These are phyloP conservation scores for Sugiyamaella castrensis DNA, from an alignment of 1,139 yeast species.

Conservation along the genomic window DNA sequence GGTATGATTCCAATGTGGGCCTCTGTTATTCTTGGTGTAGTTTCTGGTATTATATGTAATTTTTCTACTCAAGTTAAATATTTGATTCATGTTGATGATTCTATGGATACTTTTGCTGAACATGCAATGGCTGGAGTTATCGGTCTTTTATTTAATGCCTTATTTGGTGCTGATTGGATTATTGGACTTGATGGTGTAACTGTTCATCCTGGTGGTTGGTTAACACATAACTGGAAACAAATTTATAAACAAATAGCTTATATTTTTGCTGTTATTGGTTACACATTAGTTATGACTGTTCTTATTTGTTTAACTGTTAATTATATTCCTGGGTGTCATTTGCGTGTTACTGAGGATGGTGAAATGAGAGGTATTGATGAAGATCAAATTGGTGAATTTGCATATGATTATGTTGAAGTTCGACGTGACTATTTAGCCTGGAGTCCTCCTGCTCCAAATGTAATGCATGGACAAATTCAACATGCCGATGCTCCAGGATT, in stretches of 20 bases:
- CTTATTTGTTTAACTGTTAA: slow-evolving; percentile 70
- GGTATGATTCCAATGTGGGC: slow-evolving; percentile 93
- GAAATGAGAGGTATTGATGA: slow-evolving; percentile 93
- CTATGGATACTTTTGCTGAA: slow-evolving; percentile 93
- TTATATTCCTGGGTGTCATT: slow-evolving; percentile 75
- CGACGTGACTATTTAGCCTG: slow-evolving; percentile 87
- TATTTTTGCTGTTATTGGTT: slow-evolving; percentile 69
- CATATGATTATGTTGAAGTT: slow-evolving; percentile 95
- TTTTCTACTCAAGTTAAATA: slow-evolving; percentile 86
- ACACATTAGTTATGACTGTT: slow-evolving; percentile 74
- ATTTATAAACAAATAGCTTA: slow-evolving; percentile 87
- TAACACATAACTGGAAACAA: slow-evolving; percentile 86
- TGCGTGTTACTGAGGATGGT: slow-evolving; percentile 78
- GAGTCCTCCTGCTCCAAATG: slow-evolving; percentile 36
- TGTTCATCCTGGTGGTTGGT: slow-evolving; percentile 87
- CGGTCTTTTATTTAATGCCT: slow-evolving; percentile 81
- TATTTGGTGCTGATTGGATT: slow-evolving; percentile 84
- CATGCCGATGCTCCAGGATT: background rate
- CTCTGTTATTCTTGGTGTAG: slow-evolving; percentile 77
- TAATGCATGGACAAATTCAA: slow-evolving; percentile 4
- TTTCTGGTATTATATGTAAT: slow-evolving; percentile 82
- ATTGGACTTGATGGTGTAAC: slow-evolving; percentile 81
- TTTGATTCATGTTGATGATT: slow-evolving; percentile 78
- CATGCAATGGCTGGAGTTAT: slow-evolving; percentile 96
- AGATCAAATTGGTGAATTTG: slow-evolving; percentile 97